Conservation (phyloP, 192 early-diverging fungal species). For the Phlyctochytrium planicorne region DNA sequence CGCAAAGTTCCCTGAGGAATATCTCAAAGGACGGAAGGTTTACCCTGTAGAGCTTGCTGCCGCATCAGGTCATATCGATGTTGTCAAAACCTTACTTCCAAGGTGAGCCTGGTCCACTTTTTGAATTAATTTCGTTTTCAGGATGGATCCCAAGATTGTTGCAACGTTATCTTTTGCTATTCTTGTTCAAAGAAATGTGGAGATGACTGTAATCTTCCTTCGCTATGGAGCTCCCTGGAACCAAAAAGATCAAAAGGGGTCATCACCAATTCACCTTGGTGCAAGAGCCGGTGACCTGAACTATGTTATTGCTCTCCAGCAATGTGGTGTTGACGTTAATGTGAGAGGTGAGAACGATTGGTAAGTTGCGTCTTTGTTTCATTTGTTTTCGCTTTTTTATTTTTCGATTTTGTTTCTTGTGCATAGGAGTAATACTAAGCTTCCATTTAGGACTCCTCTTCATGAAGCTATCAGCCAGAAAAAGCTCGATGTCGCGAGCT, state of each 20-base stretch:
- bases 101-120: slow-evolving; percentile 19
- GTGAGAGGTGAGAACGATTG: slow-evolving; percentile 34
- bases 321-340: slow-evolving; percentile 34
- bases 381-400: background rate
- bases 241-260: slow-evolving; percentile 29
- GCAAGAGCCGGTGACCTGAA: slow-evolving; percentile 38
- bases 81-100: slow-evolving; percentile 29
- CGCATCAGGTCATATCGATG: slow-evolving; percentile 30
- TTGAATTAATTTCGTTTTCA: slow-evolving; percentile 13
- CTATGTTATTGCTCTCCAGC: slow-evolving; percentile 31
- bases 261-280: slow-evolving; percentile 37
- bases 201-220: slow-evolving; percentile 27
- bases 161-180: slow-evolving; percentile 28
- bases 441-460: slow-evolving; percentile 37
- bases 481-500: slow-evolving; percentile 21
- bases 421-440: slow-evolving; percentile 6
- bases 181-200: slow-evolving; percentile 32
- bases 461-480: slow-evolving; percentile 38
- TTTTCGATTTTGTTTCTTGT: slow-evolving; percentile 5
- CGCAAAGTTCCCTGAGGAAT: slow-evolving; percentile 27
- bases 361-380: slow-evolving; percentile 22
- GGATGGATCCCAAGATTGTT: slow-evolving; percentile 34
- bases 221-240: slow-evolving; percentile 23
- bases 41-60: slow-evolving; percentile 45
- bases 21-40: slow-evolving; percentile 30